Base-by-base conservation (phyloP, 148 eudicot species). In the Rhododendron molle region DNA sequence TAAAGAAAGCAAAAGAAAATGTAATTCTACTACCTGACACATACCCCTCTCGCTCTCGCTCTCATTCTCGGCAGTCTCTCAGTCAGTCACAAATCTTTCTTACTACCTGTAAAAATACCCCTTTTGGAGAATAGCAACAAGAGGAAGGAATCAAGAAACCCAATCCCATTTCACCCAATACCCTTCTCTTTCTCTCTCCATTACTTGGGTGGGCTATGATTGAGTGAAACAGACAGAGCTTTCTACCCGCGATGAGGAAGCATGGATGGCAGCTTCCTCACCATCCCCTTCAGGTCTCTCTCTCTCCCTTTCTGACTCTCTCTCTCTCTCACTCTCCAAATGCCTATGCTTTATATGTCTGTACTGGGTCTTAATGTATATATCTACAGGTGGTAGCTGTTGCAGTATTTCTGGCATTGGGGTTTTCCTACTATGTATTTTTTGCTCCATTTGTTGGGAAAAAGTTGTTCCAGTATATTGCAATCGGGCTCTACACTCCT, bases 201-300 rank as follows among this genome's bases (percentile, higher is more conserved):
- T 71, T 83, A 43, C 47, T 47, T 77, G 36, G 84, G 85, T 83
- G 86, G 84, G 81, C 76, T 90, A 54, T 89, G 87, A 88, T 85
- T 89, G 87, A 90, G 86, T 83, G 89, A 91, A 87, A 81, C 83
- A 88, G 84, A 86, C 81, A 87, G 69, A 81, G 79, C 82, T 77
- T 71, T 52, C 54, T 56, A 74, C 30, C 60, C 49, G 67, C 54
- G 84, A 96, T 96, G 99, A 96, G 98, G 88, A 96, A 94, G 89
- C 96, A 96, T 91, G 99, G 99, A 86, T 96, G 99, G 99, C 93
- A 95, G 88, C 98, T 95, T 83, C 99, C 99, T 76, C 93, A 94
- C 80, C 99, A 96, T 86, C 99, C 99, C 81, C 96, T 96, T 82
- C 98, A 96, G 96, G 99, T 95, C 71, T 74, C 80, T 78, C 76